Conservation (phyloP, 1,284 basidiomycete species). For the Marasmius sp. region DNA sequence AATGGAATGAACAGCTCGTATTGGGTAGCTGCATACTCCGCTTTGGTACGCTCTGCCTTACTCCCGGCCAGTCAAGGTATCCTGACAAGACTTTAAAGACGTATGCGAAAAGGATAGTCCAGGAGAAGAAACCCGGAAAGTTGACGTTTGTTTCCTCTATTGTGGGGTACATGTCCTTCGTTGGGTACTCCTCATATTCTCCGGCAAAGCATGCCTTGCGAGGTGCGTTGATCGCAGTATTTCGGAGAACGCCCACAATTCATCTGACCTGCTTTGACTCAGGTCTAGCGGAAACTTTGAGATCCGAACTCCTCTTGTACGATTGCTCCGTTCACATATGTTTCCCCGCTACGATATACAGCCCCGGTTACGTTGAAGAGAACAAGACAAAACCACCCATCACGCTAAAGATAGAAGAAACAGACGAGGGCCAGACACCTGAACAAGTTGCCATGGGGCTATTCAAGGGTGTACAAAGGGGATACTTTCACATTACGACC, state of each 20-base stretch:
- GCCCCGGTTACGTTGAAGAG: conserved; percentile 81
- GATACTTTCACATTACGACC: conserved; percentile 76
- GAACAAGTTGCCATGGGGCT: conserved; percentile 32
- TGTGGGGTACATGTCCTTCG: conserved; percentile 1
- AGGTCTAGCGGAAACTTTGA: conserved; percentile 87
- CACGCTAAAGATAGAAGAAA: conserved; percentile 80
- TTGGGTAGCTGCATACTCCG: conserved; percentile 78
- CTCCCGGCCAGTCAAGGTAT: not conserved
- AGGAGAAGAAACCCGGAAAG: conserved; percentile 1
- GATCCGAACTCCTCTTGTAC: conserved; percentile 82
- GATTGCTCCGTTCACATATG: conserved; percentile 83
- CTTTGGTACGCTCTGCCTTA: conserved; percentile 24
- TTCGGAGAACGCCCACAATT: not conserved
- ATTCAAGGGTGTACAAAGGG: conserved; percentile 62
- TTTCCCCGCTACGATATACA: conserved; percentile 86
- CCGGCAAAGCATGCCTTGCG: not conserved
- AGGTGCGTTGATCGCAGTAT: not conserved
- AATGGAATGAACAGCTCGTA: conserved; percentile 64
- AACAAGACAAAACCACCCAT: conserved; percentile 82
- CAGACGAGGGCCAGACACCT: conserved; percentile 67
- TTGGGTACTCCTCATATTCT: not conserved
- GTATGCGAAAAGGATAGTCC: not conserved
- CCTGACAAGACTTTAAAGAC: not conserved
- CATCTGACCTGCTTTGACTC: not conserved
- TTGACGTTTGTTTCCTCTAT: not conserved